phyloP scores from a whole-genome alignment of 306 rosid genomes.

The Dryas drummondii region DNA sequence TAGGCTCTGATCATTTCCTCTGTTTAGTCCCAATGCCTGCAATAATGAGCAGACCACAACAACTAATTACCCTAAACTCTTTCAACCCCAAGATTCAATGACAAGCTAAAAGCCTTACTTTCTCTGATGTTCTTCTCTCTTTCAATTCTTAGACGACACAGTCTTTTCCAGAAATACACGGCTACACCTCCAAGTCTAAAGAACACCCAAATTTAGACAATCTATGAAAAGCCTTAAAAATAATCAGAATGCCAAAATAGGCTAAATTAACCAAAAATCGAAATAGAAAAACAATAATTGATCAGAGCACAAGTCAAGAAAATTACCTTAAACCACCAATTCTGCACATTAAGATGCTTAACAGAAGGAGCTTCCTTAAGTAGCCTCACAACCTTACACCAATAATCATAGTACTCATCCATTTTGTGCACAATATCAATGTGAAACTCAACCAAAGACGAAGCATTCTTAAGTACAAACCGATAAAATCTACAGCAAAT shows the following conservation, averaged over 20 bases:
- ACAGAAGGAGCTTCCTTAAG: neutral
- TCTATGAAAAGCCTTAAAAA: neutral
- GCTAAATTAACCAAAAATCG: neutral
- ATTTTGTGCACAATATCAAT: neutral
- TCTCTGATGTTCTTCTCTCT: neutral
- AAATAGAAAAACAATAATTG: neutral
- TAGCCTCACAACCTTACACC: neutral
- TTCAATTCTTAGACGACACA: neutral
- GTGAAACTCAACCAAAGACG: neutral
- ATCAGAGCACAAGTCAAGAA: neutral
- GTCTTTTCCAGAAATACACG: neutral
- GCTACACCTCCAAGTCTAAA: neutral
- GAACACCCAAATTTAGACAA: neutral
- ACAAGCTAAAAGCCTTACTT: neutral
- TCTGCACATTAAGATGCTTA: constrained; percentile 7
- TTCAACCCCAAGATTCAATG: neutral
- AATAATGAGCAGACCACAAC: neutral
- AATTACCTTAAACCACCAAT: constrained; percentile 7
- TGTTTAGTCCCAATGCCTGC: neutral
- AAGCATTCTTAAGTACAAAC: neutral
- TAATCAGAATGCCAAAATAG: neutral
- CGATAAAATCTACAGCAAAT: neutral
- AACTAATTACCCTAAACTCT: neutral
- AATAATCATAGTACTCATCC: neutral
- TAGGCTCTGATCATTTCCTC: neutral